Conservation (phyloP, 176 grass and related monocot species). For the Urochloa ruziziensis region DNA sequence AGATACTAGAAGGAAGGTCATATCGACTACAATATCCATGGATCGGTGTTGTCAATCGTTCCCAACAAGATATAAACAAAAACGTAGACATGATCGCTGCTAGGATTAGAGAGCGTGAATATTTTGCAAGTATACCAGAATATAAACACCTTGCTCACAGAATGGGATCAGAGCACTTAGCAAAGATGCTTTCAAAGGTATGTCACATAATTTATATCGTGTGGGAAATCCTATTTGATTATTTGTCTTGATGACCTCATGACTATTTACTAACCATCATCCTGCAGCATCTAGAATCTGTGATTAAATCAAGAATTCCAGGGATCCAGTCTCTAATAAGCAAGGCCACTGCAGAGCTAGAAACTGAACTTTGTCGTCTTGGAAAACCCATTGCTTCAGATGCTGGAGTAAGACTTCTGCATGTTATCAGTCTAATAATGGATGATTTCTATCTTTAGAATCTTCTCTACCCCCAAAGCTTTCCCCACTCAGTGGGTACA, state of each 20-base stretch:
- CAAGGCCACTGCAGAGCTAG: conserved; percentile 83
- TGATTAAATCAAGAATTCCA: conserved; percentile 92
- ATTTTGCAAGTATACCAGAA: conserved; percentile 79
- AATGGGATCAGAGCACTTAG: conserved; percentile 95
- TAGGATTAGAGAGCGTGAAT: conserved; percentile 79
- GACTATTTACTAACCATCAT: neutral
- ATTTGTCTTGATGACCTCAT: neutral
- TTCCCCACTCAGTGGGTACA: neutral
- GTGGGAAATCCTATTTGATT: conserved; percentile 21
- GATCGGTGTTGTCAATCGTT: conserved; percentile 96
- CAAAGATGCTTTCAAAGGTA: conserved; percentile 90
- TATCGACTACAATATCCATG: conserved; percentile 80
- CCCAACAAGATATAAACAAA: conserved; percentile 93
- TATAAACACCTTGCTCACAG: conserved; percentile 80
- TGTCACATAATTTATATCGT: neutral
- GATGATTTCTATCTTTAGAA: neutral
- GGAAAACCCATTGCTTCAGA: conserved; percentile 88
- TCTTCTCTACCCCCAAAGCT: neutral
- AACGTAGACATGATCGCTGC: conserved; percentile 95
- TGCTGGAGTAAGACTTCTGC: conserved; percentile 68
- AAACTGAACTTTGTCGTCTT: conserved; percentile 83
- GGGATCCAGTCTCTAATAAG: conserved; percentile 94
- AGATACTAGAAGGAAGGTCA: conserved; percentile 91
- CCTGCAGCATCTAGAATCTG: conserved; percentile 80
- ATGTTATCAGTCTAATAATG: neutral